phyloP scores from a whole-genome alignment of 176 grass and related monocot species.

The Carex myosuroides region DNA sequence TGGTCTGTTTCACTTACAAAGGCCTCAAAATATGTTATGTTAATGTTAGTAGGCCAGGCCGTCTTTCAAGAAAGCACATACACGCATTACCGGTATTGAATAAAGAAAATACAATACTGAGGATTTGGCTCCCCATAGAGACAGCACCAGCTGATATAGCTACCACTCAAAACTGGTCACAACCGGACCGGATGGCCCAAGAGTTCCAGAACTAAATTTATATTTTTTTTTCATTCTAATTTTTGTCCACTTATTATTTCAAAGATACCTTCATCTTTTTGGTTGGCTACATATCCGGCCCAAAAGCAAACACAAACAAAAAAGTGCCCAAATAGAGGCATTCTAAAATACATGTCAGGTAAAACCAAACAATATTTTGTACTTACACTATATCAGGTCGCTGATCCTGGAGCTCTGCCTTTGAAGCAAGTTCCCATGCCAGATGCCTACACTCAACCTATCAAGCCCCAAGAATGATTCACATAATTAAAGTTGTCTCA shows the following conservation, averaged over 20 bases:
- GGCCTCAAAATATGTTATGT: neutral
- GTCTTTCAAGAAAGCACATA: neutral
- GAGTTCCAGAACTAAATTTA: neutral
- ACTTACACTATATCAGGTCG: slow-evolving; percentile 65
- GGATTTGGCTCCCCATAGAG: neutral
- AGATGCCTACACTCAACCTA: slow-evolving; percentile 87
- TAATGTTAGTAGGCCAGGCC: neutral
- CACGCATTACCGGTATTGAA: neutral
- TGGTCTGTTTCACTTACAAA: neutral
- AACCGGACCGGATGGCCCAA: neutral
- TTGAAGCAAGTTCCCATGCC: slow-evolving; percentile 72
- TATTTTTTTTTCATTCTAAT: neutral
- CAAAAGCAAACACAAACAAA: neutral
- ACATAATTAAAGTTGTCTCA: neutral
- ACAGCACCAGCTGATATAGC: neutral
- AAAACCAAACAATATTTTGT: slow-evolving; percentile 2
- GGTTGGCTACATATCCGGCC: neutral
- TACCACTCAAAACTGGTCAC: neutral
- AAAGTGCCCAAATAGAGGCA: neutral
- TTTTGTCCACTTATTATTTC: neutral
- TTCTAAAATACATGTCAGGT: neutral
- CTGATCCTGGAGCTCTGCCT: slow-evolving; percentile 37
- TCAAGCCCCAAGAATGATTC: neutral
- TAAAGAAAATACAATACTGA: neutral
- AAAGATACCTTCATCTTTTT: neutral